Evolutionary conservation across 257 asterid genomes (phyloP).

Genomic region (Craterostigma plantagineum): DNA sequence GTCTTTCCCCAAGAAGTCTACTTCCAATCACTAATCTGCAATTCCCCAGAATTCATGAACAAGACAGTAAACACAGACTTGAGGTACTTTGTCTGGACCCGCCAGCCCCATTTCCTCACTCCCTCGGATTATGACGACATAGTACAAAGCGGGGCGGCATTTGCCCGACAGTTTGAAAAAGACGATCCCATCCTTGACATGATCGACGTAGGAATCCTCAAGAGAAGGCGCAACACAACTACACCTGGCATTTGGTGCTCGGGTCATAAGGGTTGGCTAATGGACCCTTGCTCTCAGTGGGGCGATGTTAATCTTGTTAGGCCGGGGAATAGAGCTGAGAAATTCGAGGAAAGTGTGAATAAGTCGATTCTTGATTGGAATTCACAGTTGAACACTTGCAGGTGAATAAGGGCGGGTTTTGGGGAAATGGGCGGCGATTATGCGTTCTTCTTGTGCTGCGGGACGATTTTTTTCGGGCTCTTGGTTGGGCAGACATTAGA

Average conservation of each 20-base stretch:
- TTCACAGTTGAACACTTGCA: slow-evolving; percentile 40
- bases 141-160: slow-evolving; percentile 70
- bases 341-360: slow-evolving; percentile 28
- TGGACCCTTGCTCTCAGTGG: slow-evolving; percentile 88
- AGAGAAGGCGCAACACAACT: slow-evolving; percentile 43
- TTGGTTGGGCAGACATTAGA: too few species aligned
- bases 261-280: slow-evolving; percentile 44
- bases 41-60: slow-evolving; percentile 63
- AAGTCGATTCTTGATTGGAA: slow-evolving; percentile 31
- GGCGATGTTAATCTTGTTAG: slow-evolving; percentile 58
- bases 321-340: slow-evolving; percentile 49
- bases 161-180: slow-evolving; percentile 56
- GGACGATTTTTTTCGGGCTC: too few species aligned
- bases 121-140: slow-evolving; percentile 43
- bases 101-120: slow-evolving; percentile 61
- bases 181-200: slow-evolving; percentile 49
- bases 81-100: slow-evolving; percentile 84
- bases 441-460: too few species aligned
- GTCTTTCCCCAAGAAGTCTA: slow-evolving; percentile 73
- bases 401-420: too few species aligned
- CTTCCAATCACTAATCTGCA: slow-evolving; percentile 85
- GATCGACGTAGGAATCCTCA: slow-evolving; percentile 61
- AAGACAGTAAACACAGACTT: slow-evolving; percentile 68
- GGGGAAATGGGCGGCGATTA: too few species aligned
- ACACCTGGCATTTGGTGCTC: slow-evolving; percentile 94